Evolutionary conservation across 805 yeast genomes (phyloP).

Genomic region (Metschnikowia peoriensis): DNA sequence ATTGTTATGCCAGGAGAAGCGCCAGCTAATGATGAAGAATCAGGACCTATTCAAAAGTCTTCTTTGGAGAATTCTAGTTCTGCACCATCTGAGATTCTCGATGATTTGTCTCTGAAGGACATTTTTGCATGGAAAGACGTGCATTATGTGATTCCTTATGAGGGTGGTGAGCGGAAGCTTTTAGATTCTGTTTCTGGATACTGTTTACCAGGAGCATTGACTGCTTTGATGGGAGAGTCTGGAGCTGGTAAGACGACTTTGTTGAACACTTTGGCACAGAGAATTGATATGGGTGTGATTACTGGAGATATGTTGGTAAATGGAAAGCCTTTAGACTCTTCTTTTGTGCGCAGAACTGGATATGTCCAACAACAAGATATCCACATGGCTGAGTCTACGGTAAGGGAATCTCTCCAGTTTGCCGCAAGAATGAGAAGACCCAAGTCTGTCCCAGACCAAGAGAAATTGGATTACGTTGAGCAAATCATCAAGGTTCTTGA

Average conservation of each 20-base stretch:
- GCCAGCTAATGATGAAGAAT: constrained; percentile 17
- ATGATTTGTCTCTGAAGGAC: constrained; percentile 16
- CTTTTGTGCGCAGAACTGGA: constrained; percentile 56
- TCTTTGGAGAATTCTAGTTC: constrained; percentile 9
- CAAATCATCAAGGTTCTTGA: constrained; percentile 48
- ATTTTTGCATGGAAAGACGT: constrained; percentile 57
- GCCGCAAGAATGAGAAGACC: constrained; percentile 52
- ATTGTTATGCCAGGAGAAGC: constrained; percentile 16
- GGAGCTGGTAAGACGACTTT: constrained; percentile 64
- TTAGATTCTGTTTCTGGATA: constrained; percentile 33
- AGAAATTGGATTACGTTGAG: constrained; percentile 53
- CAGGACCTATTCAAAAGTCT: constrained; percentile 9
- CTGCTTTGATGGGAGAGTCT: constrained; percentile 64
- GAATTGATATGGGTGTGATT: constrained; percentile 55
- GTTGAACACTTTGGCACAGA: constrained; percentile 51
- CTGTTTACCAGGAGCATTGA: constrained; percentile 50
- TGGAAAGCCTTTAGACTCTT: constrained; percentile 46
- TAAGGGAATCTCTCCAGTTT: constrained; percentile 51
- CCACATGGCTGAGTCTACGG: constrained; percentile 50
- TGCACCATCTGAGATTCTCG: constrained; percentile 10
- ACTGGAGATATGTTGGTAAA: constrained; percentile 60
- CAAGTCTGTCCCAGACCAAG: constrained; percentile 35
- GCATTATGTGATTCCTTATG: constrained; percentile 53
- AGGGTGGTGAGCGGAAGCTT: constrained; percentile 37
- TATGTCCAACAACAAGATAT: constrained; percentile 62